Conservation (phyloP, 202 grass and related monocot genomes). For the Eragrostis tef region DNA sequence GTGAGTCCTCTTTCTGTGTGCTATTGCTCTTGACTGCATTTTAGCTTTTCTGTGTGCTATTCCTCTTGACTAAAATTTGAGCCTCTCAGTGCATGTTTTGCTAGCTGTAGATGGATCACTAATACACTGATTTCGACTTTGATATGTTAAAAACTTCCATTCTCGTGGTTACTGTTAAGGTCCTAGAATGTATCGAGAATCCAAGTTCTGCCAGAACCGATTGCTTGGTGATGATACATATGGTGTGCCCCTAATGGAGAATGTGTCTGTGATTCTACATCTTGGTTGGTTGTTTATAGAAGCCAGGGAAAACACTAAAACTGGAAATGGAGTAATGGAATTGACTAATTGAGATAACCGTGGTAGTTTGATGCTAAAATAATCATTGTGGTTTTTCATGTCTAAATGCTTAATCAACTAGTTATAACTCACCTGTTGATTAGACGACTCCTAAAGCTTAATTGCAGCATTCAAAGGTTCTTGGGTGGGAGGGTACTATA, state of each 20-base stretch:
- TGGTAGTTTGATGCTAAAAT: not conserved
- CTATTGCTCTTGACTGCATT: constrained; percentile 17
- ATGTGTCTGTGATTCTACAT: not conserved
- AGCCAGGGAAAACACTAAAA: not conserved
- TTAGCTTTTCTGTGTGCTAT: constrained; percentile 12
- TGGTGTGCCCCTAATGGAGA: not conserved
- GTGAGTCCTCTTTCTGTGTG: constrained; percentile 55
- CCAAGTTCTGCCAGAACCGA: not conserved
- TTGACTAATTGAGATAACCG: not conserved
- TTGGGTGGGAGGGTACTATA: not conserved
- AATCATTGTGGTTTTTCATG: not conserved
- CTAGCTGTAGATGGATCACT: not conserved
- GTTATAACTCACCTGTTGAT: not conserved
- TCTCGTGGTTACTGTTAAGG: not conserved
- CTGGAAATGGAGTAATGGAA: not conserved
- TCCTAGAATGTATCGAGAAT: not conserved
- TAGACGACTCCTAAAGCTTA: not conserved
- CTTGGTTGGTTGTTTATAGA: not conserved
- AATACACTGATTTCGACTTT: constrained; percentile 1
- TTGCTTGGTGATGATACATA: not conserved
- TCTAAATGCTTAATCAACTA: constrained; percentile 8
- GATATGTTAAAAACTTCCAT: not conserved
- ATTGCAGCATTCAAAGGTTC: not conserved
- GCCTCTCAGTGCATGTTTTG: not conserved
- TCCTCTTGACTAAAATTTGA: not conserved